These are phyloP conservation scores for Pezicula neosporulosa DNA, from an alignment of 2,329 filamentous ascomycete species.

Conservation along the genomic window DNA sequence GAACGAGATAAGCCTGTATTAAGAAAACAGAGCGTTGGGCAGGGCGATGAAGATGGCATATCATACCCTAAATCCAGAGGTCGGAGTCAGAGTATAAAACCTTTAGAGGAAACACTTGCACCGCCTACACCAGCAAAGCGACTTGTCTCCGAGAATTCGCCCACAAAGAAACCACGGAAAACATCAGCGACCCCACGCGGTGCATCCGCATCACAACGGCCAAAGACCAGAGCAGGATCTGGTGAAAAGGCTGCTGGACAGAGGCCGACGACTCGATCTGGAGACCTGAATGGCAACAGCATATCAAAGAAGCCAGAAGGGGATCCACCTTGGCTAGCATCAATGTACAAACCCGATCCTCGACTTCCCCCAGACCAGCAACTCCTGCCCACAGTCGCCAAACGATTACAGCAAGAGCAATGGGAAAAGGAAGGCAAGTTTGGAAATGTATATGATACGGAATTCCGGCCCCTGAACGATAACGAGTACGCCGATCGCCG, in stretches of 20 bases:
- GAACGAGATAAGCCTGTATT: conserved; percentile 70
- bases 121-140: conserved; percentile 31
- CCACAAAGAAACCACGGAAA: conserved; percentile 43
- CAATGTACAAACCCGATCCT: conserved; percentile 93
- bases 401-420: conserved; percentile 85
- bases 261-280: conserved; percentile 60
- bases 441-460: conserved; percentile 79
- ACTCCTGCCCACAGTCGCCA: conserved; percentile 89
- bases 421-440: conserved; percentile 92
- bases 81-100: conserved; percentile 65
- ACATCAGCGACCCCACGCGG: conserved; percentile 22
- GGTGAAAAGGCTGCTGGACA: conserved; percentile 43
- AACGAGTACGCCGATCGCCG: conserved; percentile 41
- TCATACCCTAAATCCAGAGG: conserved; percentile 60
- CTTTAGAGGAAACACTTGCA: conserved; percentile 49
- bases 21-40: conserved; percentile 55
- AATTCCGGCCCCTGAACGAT: conserved; percentile 80
- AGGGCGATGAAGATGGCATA: conserved; percentile 55
- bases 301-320: conserved; percentile 73
- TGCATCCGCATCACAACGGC: conserved; percentile 34
- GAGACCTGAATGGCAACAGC: conserved; percentile 41
- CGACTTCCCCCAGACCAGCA: conserved; percentile 93
- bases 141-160: conserved; percentile 42
- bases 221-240: conserved; percentile 56
- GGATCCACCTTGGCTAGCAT: conserved; percentile 91